These are phyloP conservation scores for Poterioochromonas sp. DNA, from an alignment of 352 stramenopile species.

Conservation along the genomic window DNA sequence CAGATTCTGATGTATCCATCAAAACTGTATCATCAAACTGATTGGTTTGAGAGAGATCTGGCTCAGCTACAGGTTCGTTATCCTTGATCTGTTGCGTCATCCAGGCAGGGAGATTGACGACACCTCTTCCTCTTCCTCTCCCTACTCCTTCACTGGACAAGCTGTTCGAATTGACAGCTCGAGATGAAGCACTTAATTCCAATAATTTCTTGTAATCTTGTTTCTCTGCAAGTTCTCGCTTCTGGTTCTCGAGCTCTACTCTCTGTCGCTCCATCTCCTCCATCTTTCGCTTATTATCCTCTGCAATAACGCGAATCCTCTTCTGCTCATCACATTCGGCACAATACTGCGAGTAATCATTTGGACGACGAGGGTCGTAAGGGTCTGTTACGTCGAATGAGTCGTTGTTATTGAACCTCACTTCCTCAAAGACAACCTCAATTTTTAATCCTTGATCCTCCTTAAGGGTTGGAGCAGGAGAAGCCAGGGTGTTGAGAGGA, in stretches of 20 bases:
- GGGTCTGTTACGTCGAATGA: constrained; percentile 58
- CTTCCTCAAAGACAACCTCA: no score
- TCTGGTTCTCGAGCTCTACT: constrained; percentile 53
- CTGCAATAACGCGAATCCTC: constrained; percentile 59
- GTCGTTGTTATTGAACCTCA: neutral
- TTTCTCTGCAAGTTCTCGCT: constrained; percentile 34
- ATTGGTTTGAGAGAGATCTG: neutral
- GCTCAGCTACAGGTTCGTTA: neutral
- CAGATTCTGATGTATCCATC: no score
- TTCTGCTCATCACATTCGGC: constrained; percentile 53
- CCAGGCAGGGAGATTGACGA: constrained; percentile 75
- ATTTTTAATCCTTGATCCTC: no score
- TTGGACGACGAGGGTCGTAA: constrained; percentile 69
- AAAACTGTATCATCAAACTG: no score
- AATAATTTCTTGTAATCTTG: constrained; percentile 33
- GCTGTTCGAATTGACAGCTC: neutral
- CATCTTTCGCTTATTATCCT: constrained; percentile 66
- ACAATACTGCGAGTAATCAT: constrained; percentile 74
- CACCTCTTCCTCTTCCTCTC: constrained; percentile 53
- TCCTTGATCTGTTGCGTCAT: constrained; percentile 50
- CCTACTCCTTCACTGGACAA: neutral
- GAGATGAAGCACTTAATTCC: constrained; percentile 14
- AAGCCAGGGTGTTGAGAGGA: no score
- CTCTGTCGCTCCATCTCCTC: constrained; percentile 62
- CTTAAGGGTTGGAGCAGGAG: no score